Percentiles rank a stretch among this genome's conserved stretches.
Evolutionary conservation across 805 yeast species (phyloP).

Genomic region (Hyphopichia homilentoma): DNA sequence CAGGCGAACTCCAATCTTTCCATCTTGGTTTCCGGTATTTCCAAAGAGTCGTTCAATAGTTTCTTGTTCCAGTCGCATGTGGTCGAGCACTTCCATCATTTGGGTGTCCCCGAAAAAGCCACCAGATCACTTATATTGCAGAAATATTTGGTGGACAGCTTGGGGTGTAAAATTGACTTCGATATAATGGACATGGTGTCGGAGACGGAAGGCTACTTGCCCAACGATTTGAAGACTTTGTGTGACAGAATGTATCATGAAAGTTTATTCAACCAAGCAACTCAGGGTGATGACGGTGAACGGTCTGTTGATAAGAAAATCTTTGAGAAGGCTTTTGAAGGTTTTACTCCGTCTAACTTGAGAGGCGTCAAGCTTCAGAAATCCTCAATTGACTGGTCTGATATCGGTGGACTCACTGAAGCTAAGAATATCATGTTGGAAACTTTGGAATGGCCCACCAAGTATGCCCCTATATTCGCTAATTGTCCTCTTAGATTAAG

Average conservation of each 20-base stretch:
- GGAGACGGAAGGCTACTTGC: slow-evolving; percentile 87
- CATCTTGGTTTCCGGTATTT: slow-evolving; percentile 57
- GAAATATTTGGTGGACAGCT: slow-evolving; percentile 28
- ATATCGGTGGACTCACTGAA: slow-evolving; percentile 81
- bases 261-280: slow-evolving; percentile 24
- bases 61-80: slow-evolving; percentile 64
- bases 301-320: slow-evolving; percentile 23
- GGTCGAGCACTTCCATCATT: slow-evolving; percentile 55
- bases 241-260: slow-evolving; percentile 68
- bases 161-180: slow-evolving; percentile 32
- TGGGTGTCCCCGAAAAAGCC: slow-evolving; percentile 67
- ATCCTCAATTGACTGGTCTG: slow-evolving; percentile 72
- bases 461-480: slow-evolving; percentile 91
- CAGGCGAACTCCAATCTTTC: slow-evolving; percentile 47
- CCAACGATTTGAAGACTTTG: slow-evolving; percentile 71
- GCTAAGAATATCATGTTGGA: slow-evolving; percentile 77
- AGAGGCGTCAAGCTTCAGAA: slow-evolving; percentile 86
- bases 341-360: slow-evolving; percentile 74
- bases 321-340: slow-evolving; percentile 57
- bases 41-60: slow-evolving; percentile 63
- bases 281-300: no score
- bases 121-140: slow-evolving; percentile 49
- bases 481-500: slow-evolving; percentile 82
- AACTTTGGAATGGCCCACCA: slow-evolving; percentile 96
- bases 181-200: slow-evolving; percentile 45